Evolutionary conservation across 164 flowering plant species (phyloP).

Genomic region (Berberis vulgaris): DNA sequence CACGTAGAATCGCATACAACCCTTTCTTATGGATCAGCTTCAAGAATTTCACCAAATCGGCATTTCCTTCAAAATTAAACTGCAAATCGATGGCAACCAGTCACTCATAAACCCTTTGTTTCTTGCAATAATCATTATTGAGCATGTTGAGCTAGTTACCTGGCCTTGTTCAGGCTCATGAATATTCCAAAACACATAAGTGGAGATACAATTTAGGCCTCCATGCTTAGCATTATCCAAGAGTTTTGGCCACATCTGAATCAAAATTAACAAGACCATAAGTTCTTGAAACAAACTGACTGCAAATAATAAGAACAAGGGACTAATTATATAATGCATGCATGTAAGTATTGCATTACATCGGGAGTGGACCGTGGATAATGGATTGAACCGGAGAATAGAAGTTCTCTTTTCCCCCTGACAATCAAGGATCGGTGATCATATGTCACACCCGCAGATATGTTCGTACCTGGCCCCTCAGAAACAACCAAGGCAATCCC

Average conservation of each 20-base stretch:
- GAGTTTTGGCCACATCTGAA: conserved; percentile 40
- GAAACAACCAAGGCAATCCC: conserved; percentile 8
- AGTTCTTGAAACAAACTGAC: not conserved
- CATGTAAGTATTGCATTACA: conserved; percentile 4
- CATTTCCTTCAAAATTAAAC: conserved; percentile 41
- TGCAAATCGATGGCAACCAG: conserved; percentile 10
- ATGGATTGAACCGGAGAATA: conserved; percentile 30
- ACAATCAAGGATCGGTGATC: conserved; percentile 23
- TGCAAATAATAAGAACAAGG: not conserved
- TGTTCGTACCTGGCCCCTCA: not conserved
- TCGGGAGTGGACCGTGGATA: conserved; percentile 19
- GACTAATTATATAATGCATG: not conserved
- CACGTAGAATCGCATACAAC: conserved; percentile 35
- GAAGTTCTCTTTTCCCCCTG: conserved; percentile 24
- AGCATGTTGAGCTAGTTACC: conserved; percentile 20
- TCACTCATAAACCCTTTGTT: not conserved
- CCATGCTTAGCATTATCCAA: conserved; percentile 42
- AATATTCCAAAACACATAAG: conserved; percentile 70
- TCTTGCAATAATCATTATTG: not conserved
- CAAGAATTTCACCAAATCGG: conserved; percentile 47
- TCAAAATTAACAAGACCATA: not conserved
- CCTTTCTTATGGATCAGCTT: conserved; percentile 28
- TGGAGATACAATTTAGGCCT: conserved; percentile 54
- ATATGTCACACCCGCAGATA: conserved; percentile 11
- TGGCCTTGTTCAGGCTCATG: conserved; percentile 58